These are phyloP conservation scores for Microascus cirrosus DNA, from an alignment of 2,329 filamentous ascomycete genomes.

Conservation along the genomic window DNA sequence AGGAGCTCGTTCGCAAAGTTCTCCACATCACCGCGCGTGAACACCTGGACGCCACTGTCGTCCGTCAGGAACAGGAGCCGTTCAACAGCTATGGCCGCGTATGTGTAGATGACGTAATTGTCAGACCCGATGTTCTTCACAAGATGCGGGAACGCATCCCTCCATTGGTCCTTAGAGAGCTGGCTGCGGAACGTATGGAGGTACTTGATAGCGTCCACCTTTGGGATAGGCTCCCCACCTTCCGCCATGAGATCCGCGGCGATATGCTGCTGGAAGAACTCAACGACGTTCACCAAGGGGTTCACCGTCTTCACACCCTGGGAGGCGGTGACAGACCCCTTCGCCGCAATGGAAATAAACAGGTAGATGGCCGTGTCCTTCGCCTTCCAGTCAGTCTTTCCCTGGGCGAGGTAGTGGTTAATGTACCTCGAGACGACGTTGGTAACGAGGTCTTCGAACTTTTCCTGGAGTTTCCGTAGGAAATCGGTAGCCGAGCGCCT, in stretches of 20 bases:
- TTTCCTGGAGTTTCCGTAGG: conserved; percentile 75
- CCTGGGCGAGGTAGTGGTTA: conserved; percentile 71
- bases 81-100: conserved; percentile 94
- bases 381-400: conserved; percentile 81
- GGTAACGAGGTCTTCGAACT: conserved; percentile 78
- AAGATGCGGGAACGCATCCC: conserved; percentile 74
- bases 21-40: conserved; percentile 67
- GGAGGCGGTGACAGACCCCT: conserved; percentile 74
- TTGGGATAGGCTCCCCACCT: conserved; percentile 70
- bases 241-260: conserved; percentile 74
- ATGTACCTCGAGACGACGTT: conserved; percentile 81
- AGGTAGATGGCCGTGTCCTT: conserved; percentile 98
- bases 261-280: conserved; percentile 91
- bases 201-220: conserved; percentile 97
- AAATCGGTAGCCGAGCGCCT: conserved; percentile 92
- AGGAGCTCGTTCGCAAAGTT: conserved; percentile 78
- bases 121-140: conserved; percentile 82
- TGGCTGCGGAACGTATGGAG: conserved; percentile 95
- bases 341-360: conserved; percentile 87
- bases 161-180: conserved; percentile 85
- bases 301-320: conserved; percentile 91
- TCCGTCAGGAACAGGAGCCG: conserved; percentile 77
- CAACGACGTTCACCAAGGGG: conserved; percentile 73
- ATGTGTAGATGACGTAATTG: conserved; percentile 96
- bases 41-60: conserved; percentile 64